Evolutionary conservation across 106 monocot species (phyloP).

Genomic region (Platanthera guangdongensis): DNA sequence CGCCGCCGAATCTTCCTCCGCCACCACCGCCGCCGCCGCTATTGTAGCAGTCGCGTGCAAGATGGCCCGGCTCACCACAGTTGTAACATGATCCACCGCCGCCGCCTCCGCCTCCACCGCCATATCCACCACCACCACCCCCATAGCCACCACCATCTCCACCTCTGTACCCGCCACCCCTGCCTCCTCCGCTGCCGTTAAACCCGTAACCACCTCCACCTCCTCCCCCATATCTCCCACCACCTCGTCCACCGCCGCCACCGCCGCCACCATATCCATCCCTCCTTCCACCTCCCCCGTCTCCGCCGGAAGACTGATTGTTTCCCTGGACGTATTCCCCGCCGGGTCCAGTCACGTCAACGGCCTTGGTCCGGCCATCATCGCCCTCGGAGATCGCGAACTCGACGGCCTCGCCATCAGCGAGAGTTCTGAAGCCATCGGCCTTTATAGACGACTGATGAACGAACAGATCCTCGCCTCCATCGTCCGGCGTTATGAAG

Average conservation of each 20-base stretch:
- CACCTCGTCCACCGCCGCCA: neutral
- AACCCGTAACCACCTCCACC: slow-evolving; percentile 3
- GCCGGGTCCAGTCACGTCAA: slow-evolving; percentile 20
- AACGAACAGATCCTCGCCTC: slow-evolving; percentile 25
- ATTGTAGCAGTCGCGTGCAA: slow-evolving; percentile 36
- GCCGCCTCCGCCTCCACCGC: slow-evolving; percentile 9
- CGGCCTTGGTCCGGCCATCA: slow-evolving; percentile 23
- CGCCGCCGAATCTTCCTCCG: neutral
- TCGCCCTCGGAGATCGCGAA: slow-evolving; percentile 17
- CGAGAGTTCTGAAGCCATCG: slow-evolving; percentile 16
- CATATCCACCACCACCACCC: neutral
- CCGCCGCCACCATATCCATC: slow-evolving; percentile 1
- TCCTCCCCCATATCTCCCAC: neutral
- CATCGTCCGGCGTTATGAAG: slow-evolving; percentile 22
- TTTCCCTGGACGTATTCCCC: slow-evolving; percentile 10
- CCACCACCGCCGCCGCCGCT: slow-evolving; percentile 9
- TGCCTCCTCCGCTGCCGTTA: neutral
- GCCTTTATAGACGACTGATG: slow-evolving; percentile 29
- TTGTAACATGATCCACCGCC: slow-evolving; percentile 38
- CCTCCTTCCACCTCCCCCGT: slow-evolving; percentile 2
- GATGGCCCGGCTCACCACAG: slow-evolving; percentile 36
- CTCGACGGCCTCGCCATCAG: slow-evolving; percentile 19
- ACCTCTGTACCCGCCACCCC: slow-evolving; percentile 4
- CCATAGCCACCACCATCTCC: slow-evolving; percentile 12
- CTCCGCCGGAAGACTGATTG: neutral